Evolutionary conservation across 495 filamentous ascomycete species (phyloP).

Genomic region (Daldinia concentrica): DNA sequence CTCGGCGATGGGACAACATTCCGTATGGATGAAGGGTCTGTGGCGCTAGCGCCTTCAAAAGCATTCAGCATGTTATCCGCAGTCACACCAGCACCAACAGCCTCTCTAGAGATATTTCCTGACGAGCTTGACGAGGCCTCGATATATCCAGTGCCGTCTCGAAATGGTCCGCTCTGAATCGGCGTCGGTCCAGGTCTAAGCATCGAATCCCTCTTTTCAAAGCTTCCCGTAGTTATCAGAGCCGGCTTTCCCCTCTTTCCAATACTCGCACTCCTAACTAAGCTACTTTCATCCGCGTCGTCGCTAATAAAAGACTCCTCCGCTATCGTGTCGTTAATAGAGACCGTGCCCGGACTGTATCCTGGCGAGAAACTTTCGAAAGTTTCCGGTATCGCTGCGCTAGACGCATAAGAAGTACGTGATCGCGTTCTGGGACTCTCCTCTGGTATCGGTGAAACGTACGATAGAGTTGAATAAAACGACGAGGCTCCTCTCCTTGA

Average conservation of each 20-base stretch:
- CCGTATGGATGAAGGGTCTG: slow-evolving; percentile 47
- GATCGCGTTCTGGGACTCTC: slow-evolving; percentile 70
- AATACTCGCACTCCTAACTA: slow-evolving; percentile 82
- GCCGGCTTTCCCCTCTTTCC: slow-evolving; percentile 78
- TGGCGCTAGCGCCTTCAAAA: slow-evolving; percentile 54
- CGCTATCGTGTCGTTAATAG: slow-evolving; percentile 57
- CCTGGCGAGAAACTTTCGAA: slow-evolving; percentile 63
- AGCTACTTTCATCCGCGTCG: slow-evolving; percentile 65
- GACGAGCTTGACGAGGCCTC: slow-evolving; percentile 56
- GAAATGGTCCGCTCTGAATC: slow-evolving; percentile 49
- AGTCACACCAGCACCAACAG: slow-evolving; percentile 44
- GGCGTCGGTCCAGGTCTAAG: slow-evolving; percentile 48
- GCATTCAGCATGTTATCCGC: slow-evolving; percentile 56
- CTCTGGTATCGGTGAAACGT: slow-evolving; percentile 89
- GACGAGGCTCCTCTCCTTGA: slow-evolving; percentile 73
- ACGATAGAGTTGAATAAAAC: slow-evolving; percentile 78
- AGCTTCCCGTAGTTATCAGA: slow-evolving; percentile 65
- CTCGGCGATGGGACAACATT: slow-evolving; percentile 50
- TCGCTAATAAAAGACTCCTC: slow-evolving; percentile 63
- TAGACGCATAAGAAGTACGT: slow-evolving; percentile 82
- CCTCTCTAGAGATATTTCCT: slow-evolving; percentile 37
- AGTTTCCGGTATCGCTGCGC: slow-evolving; percentile 76
- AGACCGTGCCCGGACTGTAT: slow-evolving; percentile 55
- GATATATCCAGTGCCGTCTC: slow-evolving; percentile 55
- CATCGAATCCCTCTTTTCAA: slow-evolving; percentile 40